phyloP scores from a whole-genome alignment of 2,329 filamentous ascomycete genomes.

The Onygenales sp. region DNA sequence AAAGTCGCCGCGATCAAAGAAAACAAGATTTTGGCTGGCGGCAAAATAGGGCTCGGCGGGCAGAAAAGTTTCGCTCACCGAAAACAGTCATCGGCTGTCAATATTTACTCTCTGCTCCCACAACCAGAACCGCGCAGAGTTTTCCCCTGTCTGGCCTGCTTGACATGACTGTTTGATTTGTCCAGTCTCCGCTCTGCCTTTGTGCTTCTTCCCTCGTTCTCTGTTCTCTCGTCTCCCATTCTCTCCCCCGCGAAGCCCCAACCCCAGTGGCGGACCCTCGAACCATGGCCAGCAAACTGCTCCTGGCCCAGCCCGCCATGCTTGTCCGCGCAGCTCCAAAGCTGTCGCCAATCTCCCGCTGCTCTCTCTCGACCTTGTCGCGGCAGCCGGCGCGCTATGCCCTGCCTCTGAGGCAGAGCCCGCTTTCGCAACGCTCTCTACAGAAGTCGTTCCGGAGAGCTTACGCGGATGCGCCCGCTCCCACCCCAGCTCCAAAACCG shows the following conservation, averaged over 20 bases:
- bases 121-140: no score
- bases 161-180: no score
- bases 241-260: not conserved
- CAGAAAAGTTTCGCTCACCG: no score
- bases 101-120: no score
- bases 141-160: no score
- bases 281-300: conserved; percentile 25
- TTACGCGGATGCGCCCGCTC: conserved; percentile 39
- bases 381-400: conserved; percentile 17
- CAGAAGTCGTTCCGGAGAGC: conserved; percentile 34
- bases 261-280: not conserved
- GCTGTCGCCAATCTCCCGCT: conserved; percentile 27
- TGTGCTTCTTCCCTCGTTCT: not conserved
- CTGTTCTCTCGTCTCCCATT: not conserved
- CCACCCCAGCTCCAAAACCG: conserved; percentile 27
- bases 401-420: conserved; percentile 18
- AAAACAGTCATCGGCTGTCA: no score
- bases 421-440: conserved; percentile 15
- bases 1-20: no score
- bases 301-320: conserved; percentile 25
- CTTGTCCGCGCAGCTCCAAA: conserved; percentile 22
- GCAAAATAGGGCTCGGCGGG: no score
- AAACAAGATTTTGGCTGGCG: no score
- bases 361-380: conserved; percentile 23
- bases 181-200: not conserved